Base-by-base conservation (phyloP, 495 filamentous ascomycete species). In the Astrocystis sublimbata region DNA sequence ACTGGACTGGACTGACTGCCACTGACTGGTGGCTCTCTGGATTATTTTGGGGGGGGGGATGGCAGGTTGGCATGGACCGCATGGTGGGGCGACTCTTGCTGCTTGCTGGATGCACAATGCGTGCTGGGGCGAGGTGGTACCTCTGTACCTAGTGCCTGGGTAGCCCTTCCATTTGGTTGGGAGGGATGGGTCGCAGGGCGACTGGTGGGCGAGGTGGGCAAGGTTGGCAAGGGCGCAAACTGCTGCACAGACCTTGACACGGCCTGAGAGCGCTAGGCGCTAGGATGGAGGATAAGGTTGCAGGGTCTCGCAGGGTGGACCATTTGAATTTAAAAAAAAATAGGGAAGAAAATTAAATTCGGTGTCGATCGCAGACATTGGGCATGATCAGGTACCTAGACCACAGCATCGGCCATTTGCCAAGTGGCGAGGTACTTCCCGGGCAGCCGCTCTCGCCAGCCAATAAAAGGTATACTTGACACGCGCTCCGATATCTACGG, bases 121-220 rank as follows among this genome's bases (percentile, higher is more conserved):
- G n/a, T n/a, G n/a, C n/a, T n/a, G n/a, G n/a, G n/a, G n/a, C n/a
- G 33, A 36, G 33, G 33, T 6, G 33, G 13, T 13, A 36, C 33
- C n/a, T n/a, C n/a, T n/a, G n/a, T 36, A 36, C 6, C 6, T 13
- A 45, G 8, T 45, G 19, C 13, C 13, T 45, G 19, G 42, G 13
- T 45, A 45, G 35, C 4, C 10, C n/a, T n/a, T n/a, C n/a, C n/a
- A n/a, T n/a, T n/a, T n/a, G n/a, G n/a, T n/a, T n/a, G n/a, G n/a
- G 46, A 61, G 46, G 49, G 58, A 60, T 53, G 58, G 47, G 47
- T 47, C 35, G 58, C 21, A 52, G 49, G 58, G 17, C 49, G 26
- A 50, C 35, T 61, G 58, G 58, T 35, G 41, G 46, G 46, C 47
- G 46, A n/a, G n/a, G n/a, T n/a, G n/a, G n/a, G n/a, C n/a, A n/a